Evolutionary conservation across 768 basidiomycete species (phyloP).

Genomic region (Lentinula lateritia): DNA sequence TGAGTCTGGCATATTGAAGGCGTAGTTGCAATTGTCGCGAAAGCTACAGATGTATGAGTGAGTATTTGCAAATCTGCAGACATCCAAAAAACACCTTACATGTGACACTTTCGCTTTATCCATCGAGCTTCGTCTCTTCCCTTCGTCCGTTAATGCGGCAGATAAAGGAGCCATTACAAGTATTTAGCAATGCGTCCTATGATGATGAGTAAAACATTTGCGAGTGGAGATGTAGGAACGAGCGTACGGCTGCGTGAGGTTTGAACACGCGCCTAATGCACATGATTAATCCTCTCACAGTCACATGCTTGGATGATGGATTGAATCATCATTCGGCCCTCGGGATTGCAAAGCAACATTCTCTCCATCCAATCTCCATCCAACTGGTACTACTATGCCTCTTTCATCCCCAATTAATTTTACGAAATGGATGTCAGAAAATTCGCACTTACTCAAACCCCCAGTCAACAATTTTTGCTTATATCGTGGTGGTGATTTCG

Average conservation of each 20-base stretch:
- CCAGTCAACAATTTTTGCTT: constrained; percentile 92
- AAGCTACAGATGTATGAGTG: constrained; percentile 38
- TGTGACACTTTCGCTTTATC: constrained; percentile 3
- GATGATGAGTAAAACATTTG: background rate
- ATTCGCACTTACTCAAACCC: constrained; percentile 74
- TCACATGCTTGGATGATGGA: background rate
- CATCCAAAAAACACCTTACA: background rate
- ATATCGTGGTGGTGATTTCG: constrained; percentile 78
- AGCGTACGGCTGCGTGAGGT: no score
- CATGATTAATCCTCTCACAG: background rate
- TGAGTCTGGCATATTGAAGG: constrained; percentile 70
- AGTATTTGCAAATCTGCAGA: background rate
- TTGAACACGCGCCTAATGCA: background rate
- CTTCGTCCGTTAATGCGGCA: background rate
- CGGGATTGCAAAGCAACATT: background rate
- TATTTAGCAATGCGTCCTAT: background rate
- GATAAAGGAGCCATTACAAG: background rate
- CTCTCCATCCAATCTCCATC: background rate
- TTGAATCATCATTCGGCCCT: background rate
- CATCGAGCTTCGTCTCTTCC: background rate
- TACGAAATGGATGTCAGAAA: constrained; percentile 81
- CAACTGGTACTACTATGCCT: constrained; percentile 43
- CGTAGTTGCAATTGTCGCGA: constrained; percentile 69
- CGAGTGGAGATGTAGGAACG: no score
- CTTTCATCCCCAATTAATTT: constrained; percentile 84